phyloP scores from a whole-genome alignment of 2,329 filamentous ascomycete species.

The Aspergillus fumigatus region DNA sequence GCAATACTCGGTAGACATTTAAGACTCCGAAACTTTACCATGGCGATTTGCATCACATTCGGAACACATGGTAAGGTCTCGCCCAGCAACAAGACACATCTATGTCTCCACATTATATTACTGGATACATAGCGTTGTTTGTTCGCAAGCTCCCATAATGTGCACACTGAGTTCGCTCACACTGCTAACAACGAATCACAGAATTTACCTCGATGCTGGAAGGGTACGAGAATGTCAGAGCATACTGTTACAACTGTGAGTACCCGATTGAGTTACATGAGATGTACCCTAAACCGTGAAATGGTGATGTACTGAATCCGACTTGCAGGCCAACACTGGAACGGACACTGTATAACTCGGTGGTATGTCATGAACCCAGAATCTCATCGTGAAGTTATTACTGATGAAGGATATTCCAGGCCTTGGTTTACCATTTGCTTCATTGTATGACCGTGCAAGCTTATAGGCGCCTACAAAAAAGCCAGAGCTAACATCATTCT shows the following conservation, averaged over 20 bases:
- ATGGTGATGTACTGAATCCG: neutral
- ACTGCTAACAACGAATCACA: conserved; percentile 15
- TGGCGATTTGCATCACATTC: conserved; percentile 43
- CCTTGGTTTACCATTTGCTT: conserved; percentile 46
- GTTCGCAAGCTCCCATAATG: neutral
- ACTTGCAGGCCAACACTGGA: conserved; percentile 38
- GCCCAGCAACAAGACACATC: neutral
- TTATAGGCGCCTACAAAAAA: neutral
- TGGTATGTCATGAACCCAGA: conserved; percentile 29
- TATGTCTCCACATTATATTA: neutral
- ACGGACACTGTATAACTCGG: conserved; percentile 40
- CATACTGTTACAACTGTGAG: conserved; percentile 45
- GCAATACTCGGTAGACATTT: neutral
- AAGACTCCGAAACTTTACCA: conserved; percentile 12
- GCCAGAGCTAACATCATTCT: neutral
- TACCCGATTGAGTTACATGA: conserved; percentile 1
- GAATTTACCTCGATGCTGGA: conserved; percentile 43
- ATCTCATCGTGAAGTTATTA: neutral
- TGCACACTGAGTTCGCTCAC: neutral
- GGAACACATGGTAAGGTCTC: conserved; percentile 35
- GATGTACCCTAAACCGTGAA: conserved; percentile 2
- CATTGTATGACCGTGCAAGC: conserved; percentile 27
- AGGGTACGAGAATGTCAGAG: conserved; percentile 44
- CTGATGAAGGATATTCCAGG: conserved; percentile 18
- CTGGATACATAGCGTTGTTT: neutral